These are phyloP conservation scores for Eucalyptus cladocalyx DNA, from an alignment of 345 rosid species.

Conservation along the genomic window DNA sequence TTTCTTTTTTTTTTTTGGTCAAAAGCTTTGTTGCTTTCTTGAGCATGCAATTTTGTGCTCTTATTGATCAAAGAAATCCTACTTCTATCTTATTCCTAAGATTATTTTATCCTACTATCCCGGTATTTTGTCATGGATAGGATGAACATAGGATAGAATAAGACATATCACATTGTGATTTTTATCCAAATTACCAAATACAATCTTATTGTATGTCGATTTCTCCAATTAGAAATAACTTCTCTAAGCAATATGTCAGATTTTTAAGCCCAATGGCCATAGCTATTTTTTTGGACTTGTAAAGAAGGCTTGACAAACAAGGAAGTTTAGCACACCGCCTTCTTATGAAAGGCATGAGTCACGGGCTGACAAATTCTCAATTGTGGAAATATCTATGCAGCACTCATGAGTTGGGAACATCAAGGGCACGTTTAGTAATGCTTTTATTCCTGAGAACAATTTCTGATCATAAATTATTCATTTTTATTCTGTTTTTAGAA, in stretches of 20 bases:
- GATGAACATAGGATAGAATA: rapidly evolving
- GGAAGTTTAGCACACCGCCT: neutral
- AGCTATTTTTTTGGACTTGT: neutral
- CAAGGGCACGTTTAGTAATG: rapidly evolving
- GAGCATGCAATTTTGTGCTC: too few relatives aligned
- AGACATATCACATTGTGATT: too few relatives aligned
- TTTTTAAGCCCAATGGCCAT: neutral
- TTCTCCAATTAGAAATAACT: neutral
- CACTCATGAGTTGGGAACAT: rapidly evolving
- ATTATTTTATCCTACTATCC: too few relatives aligned
- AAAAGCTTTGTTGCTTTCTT: too few relatives aligned
- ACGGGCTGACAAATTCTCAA: rapidly evolving
- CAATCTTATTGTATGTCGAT: too few relatives aligned
- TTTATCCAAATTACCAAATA: too few relatives aligned
- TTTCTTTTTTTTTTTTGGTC: too few relatives aligned
- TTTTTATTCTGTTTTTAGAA: rapidly evolving
- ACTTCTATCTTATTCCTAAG: too few relatives aligned
- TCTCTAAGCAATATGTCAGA: neutral
- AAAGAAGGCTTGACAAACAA: neutral
- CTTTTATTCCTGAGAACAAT: rapidly evolving
- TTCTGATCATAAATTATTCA: rapidly evolving
- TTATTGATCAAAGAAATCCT: too few relatives aligned
- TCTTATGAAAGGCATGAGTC: neutral
- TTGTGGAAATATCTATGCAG: rapidly evolving
- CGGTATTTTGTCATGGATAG: rapidly evolving